A percentile compares a stretch with the other conserved stretches of the same genome.
Conservation (phyloP, 106 monocot species). For the Cymbidium sinense region DNA sequence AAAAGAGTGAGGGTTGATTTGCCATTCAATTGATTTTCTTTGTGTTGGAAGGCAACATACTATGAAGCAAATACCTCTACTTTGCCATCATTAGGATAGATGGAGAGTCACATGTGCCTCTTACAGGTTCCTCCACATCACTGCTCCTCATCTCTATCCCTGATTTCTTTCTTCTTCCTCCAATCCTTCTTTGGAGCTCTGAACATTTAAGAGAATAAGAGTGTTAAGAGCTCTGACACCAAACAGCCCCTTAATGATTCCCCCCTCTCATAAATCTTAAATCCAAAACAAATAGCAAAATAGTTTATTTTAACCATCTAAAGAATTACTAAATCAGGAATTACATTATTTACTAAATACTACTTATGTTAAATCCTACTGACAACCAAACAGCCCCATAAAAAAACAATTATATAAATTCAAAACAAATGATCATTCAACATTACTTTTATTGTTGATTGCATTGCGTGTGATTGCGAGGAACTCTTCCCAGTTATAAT, state of each 20-base stretch:
- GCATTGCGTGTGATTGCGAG: slow-evolving; percentile 55
- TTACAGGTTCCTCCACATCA: background rate
- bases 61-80: background rate
- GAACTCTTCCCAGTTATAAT: slow-evolving; percentile 78
- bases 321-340: too few relatives aligned
- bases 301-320: too few relatives aligned
- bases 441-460: slow-evolving; percentile 69
- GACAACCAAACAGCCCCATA: too few relatives aligned
- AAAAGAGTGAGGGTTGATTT: too few relatives aligned
- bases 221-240: too few relatives aligned
- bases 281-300: too few relatives aligned
- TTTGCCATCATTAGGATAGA: background rate
- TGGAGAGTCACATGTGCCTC: background rate
- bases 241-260: too few relatives aligned
- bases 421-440: background rate
- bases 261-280: too few relatives aligned
- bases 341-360: too few relatives aligned
- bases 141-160: background rate
- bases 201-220: background rate
- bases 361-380: too few relatives aligned
- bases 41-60: background rate
- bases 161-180: background rate
- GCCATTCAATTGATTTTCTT: too few relatives aligned
- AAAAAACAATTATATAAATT: background rate
- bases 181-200: background rate